Evolutionary conservation across 345 rosid species (phyloP).

Genomic region (Luvunga scandens): DNA sequence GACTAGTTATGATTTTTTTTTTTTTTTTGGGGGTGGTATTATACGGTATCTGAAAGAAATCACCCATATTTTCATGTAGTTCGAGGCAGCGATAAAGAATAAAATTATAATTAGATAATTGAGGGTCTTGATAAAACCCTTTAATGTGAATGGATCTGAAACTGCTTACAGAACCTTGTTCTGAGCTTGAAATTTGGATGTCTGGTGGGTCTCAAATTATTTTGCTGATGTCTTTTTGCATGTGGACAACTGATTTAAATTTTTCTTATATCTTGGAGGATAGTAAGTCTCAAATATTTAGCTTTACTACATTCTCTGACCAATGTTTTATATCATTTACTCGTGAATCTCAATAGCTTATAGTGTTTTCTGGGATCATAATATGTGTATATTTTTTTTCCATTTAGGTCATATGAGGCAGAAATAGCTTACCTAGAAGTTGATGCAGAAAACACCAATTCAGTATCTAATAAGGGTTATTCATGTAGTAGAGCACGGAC

Average conservation of each 20-base stretch:
- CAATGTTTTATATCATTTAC: background rate
- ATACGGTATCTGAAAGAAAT: background rate
- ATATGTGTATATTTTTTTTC: background rate
- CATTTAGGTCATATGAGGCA: slow-evolving; percentile 74
- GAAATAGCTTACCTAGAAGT: slow-evolving; percentile 70
- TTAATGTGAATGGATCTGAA: background rate
- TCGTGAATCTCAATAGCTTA: background rate
- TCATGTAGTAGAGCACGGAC: slow-evolving; percentile 31
- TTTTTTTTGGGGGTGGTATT: background rate
- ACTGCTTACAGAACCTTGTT: background rate
- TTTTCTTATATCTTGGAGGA: background rate
- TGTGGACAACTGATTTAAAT: background rate
- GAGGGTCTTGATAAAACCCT: background rate
- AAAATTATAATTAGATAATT: background rate
- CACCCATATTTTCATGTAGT: background rate
- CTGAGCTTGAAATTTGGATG: background rate
- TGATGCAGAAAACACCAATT: slow-evolving; percentile 42
- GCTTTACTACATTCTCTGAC: background rate
- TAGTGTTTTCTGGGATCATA: background rate
- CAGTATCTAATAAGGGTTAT: slow-evolving; percentile 28
- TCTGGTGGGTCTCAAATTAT: background rate
- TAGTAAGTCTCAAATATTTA: background rate
- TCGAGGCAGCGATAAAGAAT: background rate
- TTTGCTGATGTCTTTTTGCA: background rate
- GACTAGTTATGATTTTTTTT: background rate